Percentiles rank a stretch among this genome's conserved stretches.
phyloP scores from a whole-genome alignment of 306 rosid species.

The Cicer yamashitae region DNA sequence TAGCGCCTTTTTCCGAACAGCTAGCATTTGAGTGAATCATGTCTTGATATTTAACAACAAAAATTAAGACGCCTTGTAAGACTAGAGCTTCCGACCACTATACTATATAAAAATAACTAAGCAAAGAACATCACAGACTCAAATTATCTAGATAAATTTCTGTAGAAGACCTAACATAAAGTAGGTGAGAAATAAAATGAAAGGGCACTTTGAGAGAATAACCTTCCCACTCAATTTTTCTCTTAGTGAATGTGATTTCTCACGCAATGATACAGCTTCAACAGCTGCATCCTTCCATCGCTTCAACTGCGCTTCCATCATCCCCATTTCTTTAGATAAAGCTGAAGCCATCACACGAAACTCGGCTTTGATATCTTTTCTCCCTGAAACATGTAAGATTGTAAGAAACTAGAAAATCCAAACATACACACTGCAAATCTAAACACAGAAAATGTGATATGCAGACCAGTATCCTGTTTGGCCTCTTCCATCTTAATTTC shows the following conservation, averaged over 20 bases:
- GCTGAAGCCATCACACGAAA: constrained; percentile 92
- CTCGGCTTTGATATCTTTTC: constrained; percentile 89
- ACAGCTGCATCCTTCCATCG: constrained; percentile 91
- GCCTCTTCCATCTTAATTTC: constrained; percentile 90
- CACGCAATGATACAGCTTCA: constrained; percentile 76
- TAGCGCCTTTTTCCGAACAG: constrained; percentile 1
- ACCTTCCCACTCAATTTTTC: constrained; percentile 70
- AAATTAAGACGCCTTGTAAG: constrained; percentile 21
- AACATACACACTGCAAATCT: constrained; percentile 36
- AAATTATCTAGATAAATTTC: constrained; percentile 39
- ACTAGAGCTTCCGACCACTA: constrained; percentile 22
- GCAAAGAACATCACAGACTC: constrained; percentile 25
- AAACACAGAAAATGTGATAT: constrained; percentile 42
- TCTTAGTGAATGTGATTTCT: constrained; percentile 69
- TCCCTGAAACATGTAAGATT: constrained; percentile 63
- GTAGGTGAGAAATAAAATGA: constrained; percentile 38
- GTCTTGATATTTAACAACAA: constrained; percentile 27
- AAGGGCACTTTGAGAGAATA: constrained; percentile 36
- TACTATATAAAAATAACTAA: constrained; percentile 20
- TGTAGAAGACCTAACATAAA: constrained; percentile 21
- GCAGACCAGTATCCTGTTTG: constrained; percentile 77
- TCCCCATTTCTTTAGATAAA: constrained; percentile 90
- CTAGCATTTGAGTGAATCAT: constrained; percentile 16
- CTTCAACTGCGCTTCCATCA: constrained; percentile 92
- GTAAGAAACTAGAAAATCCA: constrained; percentile 51